Conservation (phyloP, 2,329 filamentous ascomycete species). For the Knoxdaviesia proteae region DNA sequence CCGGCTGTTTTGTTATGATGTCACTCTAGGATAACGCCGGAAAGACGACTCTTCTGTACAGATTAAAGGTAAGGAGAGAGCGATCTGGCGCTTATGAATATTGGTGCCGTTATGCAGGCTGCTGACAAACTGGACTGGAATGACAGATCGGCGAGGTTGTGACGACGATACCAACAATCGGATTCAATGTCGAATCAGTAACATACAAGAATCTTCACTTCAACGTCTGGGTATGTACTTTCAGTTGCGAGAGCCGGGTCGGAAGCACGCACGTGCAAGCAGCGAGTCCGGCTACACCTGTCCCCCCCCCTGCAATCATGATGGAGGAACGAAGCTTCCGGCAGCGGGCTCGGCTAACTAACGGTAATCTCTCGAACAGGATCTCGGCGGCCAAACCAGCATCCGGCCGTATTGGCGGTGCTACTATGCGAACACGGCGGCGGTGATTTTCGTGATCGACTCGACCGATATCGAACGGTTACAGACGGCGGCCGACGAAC, state of each 20-base stretch:
- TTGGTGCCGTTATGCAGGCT: too few species aligned
- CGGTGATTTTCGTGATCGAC: constrained; percentile 96
- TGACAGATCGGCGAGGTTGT: constrained; percentile 88
- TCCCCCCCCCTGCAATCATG: too few species aligned
- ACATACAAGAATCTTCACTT: constrained; percentile 98
- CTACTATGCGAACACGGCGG: constrained; percentile 97
- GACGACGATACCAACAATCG: constrained; percentile 96
- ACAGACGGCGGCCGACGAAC: constrained; percentile 78
- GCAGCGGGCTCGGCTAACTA: too few species aligned
- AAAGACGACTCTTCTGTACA: constrained; percentile 92
- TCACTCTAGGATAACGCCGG: constrained; percentile 75
- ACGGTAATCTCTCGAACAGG: constrained; percentile 22
- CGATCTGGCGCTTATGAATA: background rate
- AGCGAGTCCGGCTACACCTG: too few species aligned
- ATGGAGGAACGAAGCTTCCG: too few species aligned
- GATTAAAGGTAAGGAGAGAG: constrained; percentile 51
- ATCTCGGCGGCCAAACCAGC: constrained; percentile 93
- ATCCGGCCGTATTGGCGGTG: constrained; percentile 98
- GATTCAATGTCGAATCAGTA: constrained; percentile 97
- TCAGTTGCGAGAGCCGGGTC: too few species aligned
- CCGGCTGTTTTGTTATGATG: background rate
- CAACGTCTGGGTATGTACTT: constrained; percentile 71
- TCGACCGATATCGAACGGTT: constrained; percentile 93
- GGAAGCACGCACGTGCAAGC: too few species aligned
- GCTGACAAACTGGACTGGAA: background rate